phyloP scores from a whole-genome alignment of 805 yeast genomes.

The Yarrowia keelungensis region DNA sequence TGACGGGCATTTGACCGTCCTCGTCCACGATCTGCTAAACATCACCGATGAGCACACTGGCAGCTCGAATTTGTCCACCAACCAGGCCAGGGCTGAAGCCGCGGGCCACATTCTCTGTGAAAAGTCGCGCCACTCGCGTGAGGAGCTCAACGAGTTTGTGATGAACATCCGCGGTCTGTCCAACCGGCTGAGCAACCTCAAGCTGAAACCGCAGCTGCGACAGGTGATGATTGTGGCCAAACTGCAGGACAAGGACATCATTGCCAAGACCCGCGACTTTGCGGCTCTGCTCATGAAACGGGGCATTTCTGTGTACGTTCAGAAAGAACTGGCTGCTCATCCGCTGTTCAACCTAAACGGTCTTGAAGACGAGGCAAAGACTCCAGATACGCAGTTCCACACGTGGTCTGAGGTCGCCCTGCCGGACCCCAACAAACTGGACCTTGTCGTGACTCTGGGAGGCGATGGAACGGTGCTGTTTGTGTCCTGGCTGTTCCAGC shows the following conservation, averaged over 20 bases:
- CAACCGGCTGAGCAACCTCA: slow-evolving; percentile 43
- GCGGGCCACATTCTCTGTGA: slow-evolving; percentile 8
- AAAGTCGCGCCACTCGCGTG: slow-evolving; percentile 16
- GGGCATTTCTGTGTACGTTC: slow-evolving; percentile 3
- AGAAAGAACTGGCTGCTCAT: slow-evolving; percentile 43
- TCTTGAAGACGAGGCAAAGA: slow-evolving; percentile 60
- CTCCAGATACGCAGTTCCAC: slow-evolving; percentile 21
- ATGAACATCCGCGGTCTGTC: slow-evolving; percentile 32
- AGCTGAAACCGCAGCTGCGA: slow-evolving; percentile 43
- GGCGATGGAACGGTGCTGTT: slow-evolving; percentile 97
- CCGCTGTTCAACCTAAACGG: slow-evolving; percentile 48
- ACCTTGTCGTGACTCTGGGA: slow-evolving; percentile 76
- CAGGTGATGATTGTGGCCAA: slow-evolving; percentile 46
- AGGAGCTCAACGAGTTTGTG: slow-evolving; percentile 32
- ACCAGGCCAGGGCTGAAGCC: slow-evolving; percentile 9
- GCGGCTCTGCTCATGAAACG: slow-evolving; percentile 38
- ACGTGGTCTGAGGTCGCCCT: slow-evolving; percentile 45
- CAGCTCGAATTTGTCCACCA: background rate
- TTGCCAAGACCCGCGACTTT: slow-evolving; percentile 44
- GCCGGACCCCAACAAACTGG: slow-evolving; percentile 58
- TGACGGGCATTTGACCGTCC: slow-evolving; percentile 1
- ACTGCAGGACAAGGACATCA: slow-evolving; percentile 43
- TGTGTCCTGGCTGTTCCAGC: slow-evolving; percentile 85
- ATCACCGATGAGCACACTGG: slow-evolving; percentile 21
- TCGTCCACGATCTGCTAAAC: slow-evolving; percentile 29